phyloP scores from a whole-genome alignment of 495 filamentous ascomycete genomes.

The Penicillium ucsense region DNA sequence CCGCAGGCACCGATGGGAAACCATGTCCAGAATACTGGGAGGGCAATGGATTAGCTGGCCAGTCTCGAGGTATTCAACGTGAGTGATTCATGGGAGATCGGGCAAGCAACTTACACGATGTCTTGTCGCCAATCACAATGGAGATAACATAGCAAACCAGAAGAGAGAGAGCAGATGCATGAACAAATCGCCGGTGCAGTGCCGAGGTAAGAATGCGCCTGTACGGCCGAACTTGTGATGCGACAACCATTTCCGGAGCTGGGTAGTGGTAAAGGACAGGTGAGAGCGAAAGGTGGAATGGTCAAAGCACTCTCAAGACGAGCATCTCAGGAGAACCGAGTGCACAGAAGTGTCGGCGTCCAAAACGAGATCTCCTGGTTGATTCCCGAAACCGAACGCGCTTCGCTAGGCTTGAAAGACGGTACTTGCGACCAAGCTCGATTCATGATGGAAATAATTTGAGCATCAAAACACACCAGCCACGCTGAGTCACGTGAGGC shows the following conservation, averaged over 20 bases:
- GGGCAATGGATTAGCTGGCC: neutral
- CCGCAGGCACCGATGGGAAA: slow-evolving; percentile 71
- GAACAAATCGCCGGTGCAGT: slow-evolving; percentile 76
- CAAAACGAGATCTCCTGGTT: neutral
- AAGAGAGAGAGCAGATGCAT: slow-evolving; percentile 56
- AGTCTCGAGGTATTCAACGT: neutral
- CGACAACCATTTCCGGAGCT: slow-evolving; percentile 37
- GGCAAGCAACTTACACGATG: slow-evolving; percentile 45
- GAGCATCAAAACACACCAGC: slow-evolving; percentile 36
- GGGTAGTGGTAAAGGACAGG: slow-evolving; percentile 18
- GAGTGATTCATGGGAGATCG: neutral
- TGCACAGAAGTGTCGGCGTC: neutral
- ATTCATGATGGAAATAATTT: slow-evolving; percentile 19
- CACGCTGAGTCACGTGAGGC: slow-evolving; percentile 24
- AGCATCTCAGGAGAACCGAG: slow-evolving; percentile 6
- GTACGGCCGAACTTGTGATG: slow-evolving; percentile 49
- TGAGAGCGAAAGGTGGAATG: slow-evolving; percentile 12
- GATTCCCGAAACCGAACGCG: slow-evolving; percentile 1
- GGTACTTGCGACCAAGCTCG: slow-evolving; percentile 3
- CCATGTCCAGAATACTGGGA: slow-evolving; percentile 71
- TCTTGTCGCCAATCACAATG: slow-evolving; percentile 58
- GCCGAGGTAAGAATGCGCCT: slow-evolving; percentile 86
- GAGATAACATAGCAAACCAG: slow-evolving; percentile 66
- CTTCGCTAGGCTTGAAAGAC: slow-evolving; percentile 5
- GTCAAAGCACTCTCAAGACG: slow-evolving; percentile 30